phyloP scores from a whole-genome alignment of 352 stramenopile species.

The Globisporangium recalcitrans region DNA sequence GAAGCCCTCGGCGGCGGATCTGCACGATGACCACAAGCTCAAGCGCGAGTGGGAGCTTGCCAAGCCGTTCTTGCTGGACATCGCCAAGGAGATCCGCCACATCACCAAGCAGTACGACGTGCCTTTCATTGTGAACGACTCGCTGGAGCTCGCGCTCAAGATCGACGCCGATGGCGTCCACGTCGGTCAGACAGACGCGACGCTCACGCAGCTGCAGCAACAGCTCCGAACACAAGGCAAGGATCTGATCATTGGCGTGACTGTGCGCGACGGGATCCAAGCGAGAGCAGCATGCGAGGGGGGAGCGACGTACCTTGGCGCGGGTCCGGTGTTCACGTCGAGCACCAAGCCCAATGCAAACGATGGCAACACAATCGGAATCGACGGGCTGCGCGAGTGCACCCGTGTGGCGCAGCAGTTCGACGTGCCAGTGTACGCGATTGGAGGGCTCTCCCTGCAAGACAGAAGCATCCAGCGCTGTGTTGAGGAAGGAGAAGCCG shows the following conservation, averaged over 20 bases:
- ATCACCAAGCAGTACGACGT: constrained; percentile 32
- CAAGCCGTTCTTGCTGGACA: constrained; percentile 29
- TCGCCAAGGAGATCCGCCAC: constrained; percentile 32
- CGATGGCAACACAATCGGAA: constrained; percentile 39
- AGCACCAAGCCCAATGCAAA: constrained; percentile 54
- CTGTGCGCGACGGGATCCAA: constrained; percentile 40
- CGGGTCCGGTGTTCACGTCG: constrained; percentile 45
- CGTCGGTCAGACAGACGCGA: constrained; percentile 42
- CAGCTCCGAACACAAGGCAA: constrained; percentile 12
- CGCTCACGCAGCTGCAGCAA: constrained; percentile 19
- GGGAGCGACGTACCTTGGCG: constrained; percentile 46
- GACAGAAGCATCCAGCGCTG: constrained; percentile 34
- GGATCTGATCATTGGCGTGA: constrained; percentile 52
- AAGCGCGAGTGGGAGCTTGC: constrained; percentile 19
- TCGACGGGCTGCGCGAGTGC: constrained; percentile 31
- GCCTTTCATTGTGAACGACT: constrained; percentile 58
- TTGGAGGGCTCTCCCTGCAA: constrained; percentile 38
- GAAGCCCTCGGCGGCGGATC: constrained; percentile 33
- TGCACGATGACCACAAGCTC: constrained; percentile 23
- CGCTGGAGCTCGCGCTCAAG: constrained; percentile 35
- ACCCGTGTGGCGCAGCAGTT: constrained; percentile 21
- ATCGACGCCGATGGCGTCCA: constrained; percentile 48
- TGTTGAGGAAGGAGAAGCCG: constrained; percentile 30
- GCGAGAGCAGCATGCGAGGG: constrained; percentile 32
- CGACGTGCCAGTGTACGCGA: constrained; percentile 43